These are phyloP conservation scores for Lipomyces anomalus DNA, from an alignment of 805 yeast species.

Conservation along the genomic window DNA sequence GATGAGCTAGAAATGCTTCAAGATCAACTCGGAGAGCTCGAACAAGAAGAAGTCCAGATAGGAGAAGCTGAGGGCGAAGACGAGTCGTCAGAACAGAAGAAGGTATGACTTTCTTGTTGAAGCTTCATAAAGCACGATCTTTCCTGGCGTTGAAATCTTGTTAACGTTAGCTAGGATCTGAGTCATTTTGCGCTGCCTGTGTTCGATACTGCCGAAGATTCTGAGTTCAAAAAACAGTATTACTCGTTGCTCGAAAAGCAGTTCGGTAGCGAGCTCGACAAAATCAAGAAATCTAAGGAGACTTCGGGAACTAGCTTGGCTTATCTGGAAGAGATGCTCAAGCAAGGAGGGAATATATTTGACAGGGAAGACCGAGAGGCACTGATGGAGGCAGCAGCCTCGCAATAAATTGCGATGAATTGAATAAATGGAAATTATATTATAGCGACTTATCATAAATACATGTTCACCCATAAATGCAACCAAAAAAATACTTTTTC, in stretches of 20 bases:
- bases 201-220: conserved; percentile 6
- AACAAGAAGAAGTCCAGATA: neutral
- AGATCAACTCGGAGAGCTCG: too few species aligned
- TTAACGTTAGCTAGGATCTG: too few species aligned
- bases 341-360: conserved; percentile 7
- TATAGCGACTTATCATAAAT: too few species aligned
- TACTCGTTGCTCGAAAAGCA: conserved; percentile 5
- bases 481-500: neutral
- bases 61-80: neutral
- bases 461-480: too few species aligned
- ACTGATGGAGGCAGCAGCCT: too few species aligned
- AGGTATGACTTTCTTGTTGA: too few species aligned
- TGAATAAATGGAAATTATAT: too few species aligned
- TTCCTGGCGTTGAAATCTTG: too few species aligned
- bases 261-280: conserved; percentile 7
- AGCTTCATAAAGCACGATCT: too few species aligned
- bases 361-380: conserved; percentile 6
- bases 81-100: too few species aligned
- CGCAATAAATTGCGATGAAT: too few species aligned
- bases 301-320: neutral
- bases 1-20: too few species aligned
- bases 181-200: neutral
- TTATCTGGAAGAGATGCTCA: conserved; percentile 1
- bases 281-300: neutral
- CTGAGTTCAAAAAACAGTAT: conserved; percentile 13